These are phyloP conservation scores for Triadica sebifera DNA, from an alignment of 345 rosid species.

Conservation along the genomic window DNA sequence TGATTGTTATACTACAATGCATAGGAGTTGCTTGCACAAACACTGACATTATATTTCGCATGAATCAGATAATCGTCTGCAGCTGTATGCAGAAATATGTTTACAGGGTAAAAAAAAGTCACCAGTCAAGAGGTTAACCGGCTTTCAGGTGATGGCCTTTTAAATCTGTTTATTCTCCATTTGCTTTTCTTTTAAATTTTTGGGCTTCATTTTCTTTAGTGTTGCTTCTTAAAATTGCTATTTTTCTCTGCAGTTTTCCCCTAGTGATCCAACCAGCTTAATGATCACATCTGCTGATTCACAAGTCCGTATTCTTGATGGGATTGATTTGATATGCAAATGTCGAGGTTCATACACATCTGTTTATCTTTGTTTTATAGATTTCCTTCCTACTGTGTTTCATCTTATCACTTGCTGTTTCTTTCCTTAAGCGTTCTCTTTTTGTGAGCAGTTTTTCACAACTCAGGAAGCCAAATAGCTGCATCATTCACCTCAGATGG, in stretches of 20 bases:
- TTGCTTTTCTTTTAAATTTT: neutral
- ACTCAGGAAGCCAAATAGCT: slow-evolving; percentile 37
- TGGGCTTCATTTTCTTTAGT: neutral
- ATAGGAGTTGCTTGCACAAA: slow-evolving; percentile 20
- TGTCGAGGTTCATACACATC: slow-evolving; percentile 26
- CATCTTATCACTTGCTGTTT: neutral
- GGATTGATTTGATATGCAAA: slow-evolving; percentile 37
- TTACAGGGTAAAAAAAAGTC: slow-evolving; percentile 45
- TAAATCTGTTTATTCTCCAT: neutral
- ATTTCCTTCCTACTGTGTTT: neutral
- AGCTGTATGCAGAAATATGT: slow-evolving; percentile 29
- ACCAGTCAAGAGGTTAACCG: slow-evolving; percentile 42
- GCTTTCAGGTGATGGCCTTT: slow-evolving; percentile 37
- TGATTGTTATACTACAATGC: slow-evolving; percentile 19
- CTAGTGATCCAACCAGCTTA: slow-evolving; percentile 34
- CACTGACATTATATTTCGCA: slow-evolving; percentile 30
- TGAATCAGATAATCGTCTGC: slow-evolving; percentile 41
- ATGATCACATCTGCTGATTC: slow-evolving; percentile 50
- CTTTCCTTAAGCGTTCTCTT: neutral
- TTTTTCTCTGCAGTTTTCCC: slow-evolving; percentile 34
- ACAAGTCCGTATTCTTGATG: slow-evolving; percentile 34
- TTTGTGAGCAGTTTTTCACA: slow-evolving; percentile 22
- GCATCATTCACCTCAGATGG: slow-evolving; percentile 46
- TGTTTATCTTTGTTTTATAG: neutral
- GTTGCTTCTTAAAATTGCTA: neutral